phyloP scores from a whole-genome alignment of 768 basidiomycete genomes.

The Trametes cinnabarina region DNA sequence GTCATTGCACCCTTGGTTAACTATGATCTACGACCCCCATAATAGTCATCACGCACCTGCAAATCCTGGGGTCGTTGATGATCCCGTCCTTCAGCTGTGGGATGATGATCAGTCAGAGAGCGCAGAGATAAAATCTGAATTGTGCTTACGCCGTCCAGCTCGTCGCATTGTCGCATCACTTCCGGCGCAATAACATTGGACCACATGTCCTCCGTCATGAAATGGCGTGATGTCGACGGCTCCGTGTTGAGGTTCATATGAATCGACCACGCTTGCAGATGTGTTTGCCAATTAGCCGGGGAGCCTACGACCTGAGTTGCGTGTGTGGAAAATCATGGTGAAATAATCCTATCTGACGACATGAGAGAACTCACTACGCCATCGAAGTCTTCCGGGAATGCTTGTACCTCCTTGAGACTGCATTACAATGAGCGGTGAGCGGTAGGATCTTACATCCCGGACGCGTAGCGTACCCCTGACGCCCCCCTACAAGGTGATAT shows the following conservation, averaged over 20 bases:
- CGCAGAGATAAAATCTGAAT: background rate
- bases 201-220: slow-evolving; percentile 29
- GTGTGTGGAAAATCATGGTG: background rate
- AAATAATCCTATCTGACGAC: background rate
- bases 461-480: slow-evolving; percentile 26
- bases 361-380: slow-evolving; percentile 26
- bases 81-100: slow-evolving; percentile 28
- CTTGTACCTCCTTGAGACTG: slow-evolving; percentile 26
- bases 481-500: slow-evolving; percentile 20
- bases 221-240: slow-evolving; percentile 22
- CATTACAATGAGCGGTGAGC: background rate
- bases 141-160: slow-evolving; percentile 28
- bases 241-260: slow-evolving; percentile 26
- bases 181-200: slow-evolving; percentile 28
- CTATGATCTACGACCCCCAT: background rate
- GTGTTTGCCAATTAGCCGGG: slow-evolving; percentile 30
- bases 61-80: slow-evolving; percentile 26
- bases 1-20: background rate
- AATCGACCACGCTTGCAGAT: slow-evolving; percentile 23
- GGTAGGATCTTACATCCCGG: background rate
- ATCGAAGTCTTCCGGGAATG: slow-evolving; percentile 35
- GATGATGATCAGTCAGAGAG: background rate
- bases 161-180: slow-evolving; percentile 33
- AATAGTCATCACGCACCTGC: slow-evolving; percentile 15
- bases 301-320: slow-evolving; percentile 30